Evolutionary conservation across 2,329 filamentous ascomycete species (phyloP).

Genomic region (Tolypocladium nubicola): DNA sequence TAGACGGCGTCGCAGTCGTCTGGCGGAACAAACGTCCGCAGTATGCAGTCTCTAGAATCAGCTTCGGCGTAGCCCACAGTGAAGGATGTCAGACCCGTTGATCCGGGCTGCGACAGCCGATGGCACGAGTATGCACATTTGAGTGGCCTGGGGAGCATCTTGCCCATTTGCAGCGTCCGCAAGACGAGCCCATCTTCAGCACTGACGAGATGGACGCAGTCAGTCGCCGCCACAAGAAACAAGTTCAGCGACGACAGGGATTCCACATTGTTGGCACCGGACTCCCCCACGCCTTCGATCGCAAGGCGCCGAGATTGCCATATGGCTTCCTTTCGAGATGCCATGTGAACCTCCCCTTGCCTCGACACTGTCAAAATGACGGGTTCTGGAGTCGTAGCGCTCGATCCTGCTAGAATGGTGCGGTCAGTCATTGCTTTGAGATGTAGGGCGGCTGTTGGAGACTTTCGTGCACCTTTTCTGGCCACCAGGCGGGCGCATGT

Average conservation of each 20-base stretch:
- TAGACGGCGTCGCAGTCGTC: conserved; percentile 46
- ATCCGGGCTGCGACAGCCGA: conserved; percentile 36
- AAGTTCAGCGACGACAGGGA: conserved; percentile 45
- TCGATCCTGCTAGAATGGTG: conserved; percentile 1
- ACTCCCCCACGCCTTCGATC: conserved; percentile 32
- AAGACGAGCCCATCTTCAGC: conserved; percentile 34
- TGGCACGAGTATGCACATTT: conserved; percentile 43
- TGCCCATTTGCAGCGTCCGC: conserved; percentile 50
- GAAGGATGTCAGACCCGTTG: conserved; percentile 48
- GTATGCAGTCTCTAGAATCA: conserved; percentile 49
- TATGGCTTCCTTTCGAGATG: conserved; percentile 25
- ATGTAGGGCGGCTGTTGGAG: neutral
- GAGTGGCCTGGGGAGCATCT: conserved; percentile 48
- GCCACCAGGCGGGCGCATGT: conserved; percentile 36
- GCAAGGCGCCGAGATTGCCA: conserved; percentile 41
- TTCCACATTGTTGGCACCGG: conserved; percentile 42
- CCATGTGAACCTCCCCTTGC: conserved; percentile 38
- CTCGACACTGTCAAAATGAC: conserved; percentile 35
- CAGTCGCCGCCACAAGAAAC: conserved; percentile 48
- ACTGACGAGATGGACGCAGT: conserved; percentile 48
- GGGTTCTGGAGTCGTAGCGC: conserved; percentile 6
- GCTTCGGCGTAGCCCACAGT: conserved; percentile 52
- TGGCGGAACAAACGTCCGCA: conserved; percentile 51
- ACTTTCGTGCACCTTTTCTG: conserved; percentile 28
- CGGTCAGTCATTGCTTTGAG: neutral